Base-by-base conservation (phyloP, 768 basidiomycete genomes). In the Podaxis mareebaensis region DNA sequence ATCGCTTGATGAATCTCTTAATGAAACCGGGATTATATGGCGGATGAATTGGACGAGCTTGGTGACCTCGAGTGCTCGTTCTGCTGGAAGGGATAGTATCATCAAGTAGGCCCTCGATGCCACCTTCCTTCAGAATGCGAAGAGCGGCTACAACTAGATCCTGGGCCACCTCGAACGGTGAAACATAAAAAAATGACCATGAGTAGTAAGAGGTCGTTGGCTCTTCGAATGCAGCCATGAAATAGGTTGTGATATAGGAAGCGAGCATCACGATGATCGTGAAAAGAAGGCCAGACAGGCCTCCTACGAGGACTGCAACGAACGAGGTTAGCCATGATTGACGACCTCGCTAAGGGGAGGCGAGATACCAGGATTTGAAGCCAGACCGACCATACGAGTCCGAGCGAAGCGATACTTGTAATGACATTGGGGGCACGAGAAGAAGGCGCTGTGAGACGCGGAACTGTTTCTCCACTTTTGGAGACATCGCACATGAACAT, bases 401-500 rank as follows among this genome's bases (percentile, higher is more conserved):
- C 92, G 83, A 8, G 87, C 82, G 68, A 92, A 92, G 46, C 87
- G 84, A 72, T 94, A 93, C 63, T 79, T 81, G 70, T 92, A 94
- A 56, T 81, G 84, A 67, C 92, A 94, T 73, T 93, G 91, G 1
- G 89, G 89, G 69, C 92, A 94, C 12, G 83, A 77, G 76, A 89
- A 93, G 79, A 92, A 94, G 10, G 90, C 86, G 64, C 81, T 84
- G 44, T 81, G 74, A n/a, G 85, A 85, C 30, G 77, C 65, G 17
- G 91, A 87, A 0, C 81, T 78, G 42, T 80, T 86, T 62, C 92
- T 80, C 92, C 92, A 94, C 58, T 76, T 81, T 65, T 91, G 86
- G 4, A 93, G 81, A 69, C 92, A 93, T 68, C 85, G 84, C 55
- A 93, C 80, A 75, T 94, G 92, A 38, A 93, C 92, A 72, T 87